phyloP scores from a whole-genome alignment of 2,329 filamentous ascomycete species.

The Phialophora tarda region DNA sequence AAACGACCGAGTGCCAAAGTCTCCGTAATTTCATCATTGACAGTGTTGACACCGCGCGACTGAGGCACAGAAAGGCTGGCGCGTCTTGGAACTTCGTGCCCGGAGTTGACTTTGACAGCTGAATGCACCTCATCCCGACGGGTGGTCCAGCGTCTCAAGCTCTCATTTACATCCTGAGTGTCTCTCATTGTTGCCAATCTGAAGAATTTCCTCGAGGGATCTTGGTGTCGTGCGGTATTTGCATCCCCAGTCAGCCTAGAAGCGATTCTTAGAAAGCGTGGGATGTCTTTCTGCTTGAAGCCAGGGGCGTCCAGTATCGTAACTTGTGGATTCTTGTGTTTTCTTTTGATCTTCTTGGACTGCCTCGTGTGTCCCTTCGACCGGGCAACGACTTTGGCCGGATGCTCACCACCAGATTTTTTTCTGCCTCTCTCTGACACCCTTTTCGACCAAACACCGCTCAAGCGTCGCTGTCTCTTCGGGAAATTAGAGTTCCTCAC shows the following conservation, averaged over 20 bases:
- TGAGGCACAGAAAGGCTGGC: constrained; percentile 8
- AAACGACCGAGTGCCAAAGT: neutral
- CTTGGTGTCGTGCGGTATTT: constrained; percentile 48
- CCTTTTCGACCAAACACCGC: constrained; percentile 10
- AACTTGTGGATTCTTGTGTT: constrained; percentile 22
- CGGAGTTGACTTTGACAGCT: neutral
- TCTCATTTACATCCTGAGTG: constrained; percentile 59
- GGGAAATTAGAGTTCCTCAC: constrained; percentile 10
- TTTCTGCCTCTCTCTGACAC: neutral
- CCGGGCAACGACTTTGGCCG: neutral
- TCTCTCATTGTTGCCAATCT: constrained; percentile 59
- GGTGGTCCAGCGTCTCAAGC: constrained; percentile 58
- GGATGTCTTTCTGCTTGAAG: constrained; percentile 44
- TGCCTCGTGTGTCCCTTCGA: constrained; percentile 16
- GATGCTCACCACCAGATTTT: neutral
- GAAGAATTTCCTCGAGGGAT: constrained; percentile 59
- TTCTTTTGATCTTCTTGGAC: constrained; percentile 26
- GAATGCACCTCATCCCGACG: neutral
- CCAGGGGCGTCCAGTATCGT: constrained; percentile 38
- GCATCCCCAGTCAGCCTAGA: constrained; percentile 59
- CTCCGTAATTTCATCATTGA: neutral
- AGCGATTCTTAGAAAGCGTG: constrained; percentile 63
- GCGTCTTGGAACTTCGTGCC: neutral
- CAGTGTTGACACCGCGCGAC: neutral
- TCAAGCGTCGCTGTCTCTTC: constrained; percentile 27